Percentiles rank a stretch among this genome's conserved stretches.
Evolutionary conservation across 495 filamentous ascomycete genomes (phyloP).

Genomic region (Tetracladium setigerum): DNA sequence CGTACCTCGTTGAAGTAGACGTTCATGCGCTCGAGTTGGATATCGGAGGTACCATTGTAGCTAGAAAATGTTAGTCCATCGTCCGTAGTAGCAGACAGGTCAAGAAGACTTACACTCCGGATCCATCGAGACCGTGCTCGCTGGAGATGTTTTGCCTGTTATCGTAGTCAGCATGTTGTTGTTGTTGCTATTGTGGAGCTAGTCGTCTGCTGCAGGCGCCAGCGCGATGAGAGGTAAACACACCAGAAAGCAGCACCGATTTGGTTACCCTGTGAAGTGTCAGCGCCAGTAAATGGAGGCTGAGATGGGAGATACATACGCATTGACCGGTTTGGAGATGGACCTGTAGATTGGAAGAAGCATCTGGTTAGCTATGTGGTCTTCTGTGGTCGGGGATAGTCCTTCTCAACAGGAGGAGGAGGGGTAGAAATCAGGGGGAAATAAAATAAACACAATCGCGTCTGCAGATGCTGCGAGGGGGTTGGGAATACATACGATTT

Average conservation of each 20-base stretch:
- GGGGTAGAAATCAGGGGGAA: constrained; percentile 38
- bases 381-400: constrained; percentile 30
- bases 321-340: constrained; percentile 99
- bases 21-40: constrained; percentile 99
- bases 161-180: constrained; percentile 27
- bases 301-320: constrained; percentile 48
- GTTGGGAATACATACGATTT: constrained; percentile 65
- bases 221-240: constrained; percentile 29
- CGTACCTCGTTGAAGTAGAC: constrained; percentile 99
- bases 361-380: constrained; percentile 25
- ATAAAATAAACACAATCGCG: constrained; percentile 27
- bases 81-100: constrained; percentile 31
- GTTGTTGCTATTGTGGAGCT: too few relatives aligned
- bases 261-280: constrained; percentile 83
- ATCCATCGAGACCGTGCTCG: constrained; percentile 97
- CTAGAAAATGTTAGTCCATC: constrained; percentile 37
- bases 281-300: constrained; percentile 34
- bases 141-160: constrained; percentile 90
- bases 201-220: too few relatives aligned
- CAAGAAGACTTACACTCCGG: constrained; percentile 65
- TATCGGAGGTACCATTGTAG: constrained; percentile 95
- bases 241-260: constrained; percentile 99
- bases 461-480: constrained; percentile 11
- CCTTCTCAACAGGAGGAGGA: constrained; percentile 37
- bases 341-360: constrained; percentile 56